These are phyloP conservation scores for Botrytis cinerea DNA, from an alignment of 2,329 filamentous ascomycete genomes.

Conservation along the genomic window DNA sequence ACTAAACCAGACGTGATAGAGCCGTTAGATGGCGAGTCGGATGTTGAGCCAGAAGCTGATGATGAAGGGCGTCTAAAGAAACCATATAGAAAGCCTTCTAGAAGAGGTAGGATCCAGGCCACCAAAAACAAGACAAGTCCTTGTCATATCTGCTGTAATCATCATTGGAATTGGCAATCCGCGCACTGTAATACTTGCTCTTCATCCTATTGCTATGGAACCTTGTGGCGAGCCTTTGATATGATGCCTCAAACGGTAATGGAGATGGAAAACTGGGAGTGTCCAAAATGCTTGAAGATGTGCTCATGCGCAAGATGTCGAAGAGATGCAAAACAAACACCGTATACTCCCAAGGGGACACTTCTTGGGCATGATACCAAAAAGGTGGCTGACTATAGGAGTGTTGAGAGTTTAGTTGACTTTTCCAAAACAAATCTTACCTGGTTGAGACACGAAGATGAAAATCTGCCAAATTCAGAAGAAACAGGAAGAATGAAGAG, in stretches of 20 bases:
- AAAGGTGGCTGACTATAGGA: constrained; percentile 85
- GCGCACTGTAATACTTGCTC: constrained; percentile 77
- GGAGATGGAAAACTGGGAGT: constrained; percentile 81
- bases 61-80: constrained; percentile 63
- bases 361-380: constrained; percentile 89
- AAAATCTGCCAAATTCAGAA: constrained; percentile 45
- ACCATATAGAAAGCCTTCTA: constrained; percentile 46
- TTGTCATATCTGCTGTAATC: constrained; percentile 83
- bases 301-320: constrained; percentile 86
- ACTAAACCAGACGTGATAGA: constrained; percentile 45
- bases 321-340: constrained; percentile 63
- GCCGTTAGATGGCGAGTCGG: constrained; percentile 46
- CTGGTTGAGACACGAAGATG: constrained; percentile 69
- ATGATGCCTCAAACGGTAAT: constrained; percentile 81
- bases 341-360: constrained; percentile 85
- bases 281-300: constrained; percentile 80
- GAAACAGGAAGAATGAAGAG: constrained; percentile 44
- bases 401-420: constrained; percentile 86
- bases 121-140: constrained; percentile 52
- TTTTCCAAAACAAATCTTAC: constrained; percentile 85
- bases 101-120: constrained; percentile 46
- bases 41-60: constrained; percentile 59
- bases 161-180: constrained; percentile 82
- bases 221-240: constrained; percentile 87
- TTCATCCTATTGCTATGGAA: constrained; percentile 87